Evolutionary conservation across 768 basidiomycete species (phyloP).

Genomic region (Tubosaeta sp.): DNA sequence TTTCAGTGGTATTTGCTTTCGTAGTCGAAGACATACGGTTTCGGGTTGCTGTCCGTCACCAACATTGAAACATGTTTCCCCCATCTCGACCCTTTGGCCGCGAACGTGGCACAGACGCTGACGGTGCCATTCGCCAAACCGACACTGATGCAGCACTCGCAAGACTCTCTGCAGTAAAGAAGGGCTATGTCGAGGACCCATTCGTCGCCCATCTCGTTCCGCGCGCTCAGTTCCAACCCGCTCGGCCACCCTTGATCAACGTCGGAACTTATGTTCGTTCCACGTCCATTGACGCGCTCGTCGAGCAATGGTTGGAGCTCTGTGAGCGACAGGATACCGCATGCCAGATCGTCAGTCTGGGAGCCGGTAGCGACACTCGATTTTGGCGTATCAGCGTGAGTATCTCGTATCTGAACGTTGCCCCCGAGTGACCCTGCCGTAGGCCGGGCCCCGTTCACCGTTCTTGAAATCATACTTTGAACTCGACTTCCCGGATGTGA

Average conservation of each 20-base stretch:
- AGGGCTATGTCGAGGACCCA: constrained; percentile 76
- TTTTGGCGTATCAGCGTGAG: constrained; percentile 89
- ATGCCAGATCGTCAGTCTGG: constrained; percentile 90
- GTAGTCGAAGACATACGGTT: too few relatives aligned
- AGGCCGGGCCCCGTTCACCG: constrained; percentile 56
- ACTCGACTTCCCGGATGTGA: constrained; percentile 86
- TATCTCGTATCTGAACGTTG: background rate
- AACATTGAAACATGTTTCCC: constrained; percentile 8
- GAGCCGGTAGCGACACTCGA: constrained; percentile 92
- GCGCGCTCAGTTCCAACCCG: constrained; percentile 54
- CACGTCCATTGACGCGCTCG: constrained; percentile 71
- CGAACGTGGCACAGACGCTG: constrained; percentile 38
- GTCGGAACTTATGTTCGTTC: constrained; percentile 89
- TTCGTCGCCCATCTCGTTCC: constrained; percentile 67
- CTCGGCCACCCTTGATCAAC: constrained; percentile 87
- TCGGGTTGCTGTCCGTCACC: too few relatives aligned
- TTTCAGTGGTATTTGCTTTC: too few relatives aligned
- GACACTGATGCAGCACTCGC: constrained; percentile 82
- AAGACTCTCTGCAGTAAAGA: constrained; percentile 79
- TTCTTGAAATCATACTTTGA: constrained; percentile 68
- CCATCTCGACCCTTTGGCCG: constrained; percentile 10
- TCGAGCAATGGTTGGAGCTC: constrained; percentile 58
- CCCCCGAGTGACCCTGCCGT: constrained; percentile 5
- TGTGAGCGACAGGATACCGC: constrained; percentile 39
- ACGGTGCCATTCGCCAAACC: constrained; percentile 67